Evolutionary conservation across 2,329 filamentous ascomycete genomes (phyloP), one percentile per base, ranked within the genome.

Genomic region (Triangularia setosa): DNA sequence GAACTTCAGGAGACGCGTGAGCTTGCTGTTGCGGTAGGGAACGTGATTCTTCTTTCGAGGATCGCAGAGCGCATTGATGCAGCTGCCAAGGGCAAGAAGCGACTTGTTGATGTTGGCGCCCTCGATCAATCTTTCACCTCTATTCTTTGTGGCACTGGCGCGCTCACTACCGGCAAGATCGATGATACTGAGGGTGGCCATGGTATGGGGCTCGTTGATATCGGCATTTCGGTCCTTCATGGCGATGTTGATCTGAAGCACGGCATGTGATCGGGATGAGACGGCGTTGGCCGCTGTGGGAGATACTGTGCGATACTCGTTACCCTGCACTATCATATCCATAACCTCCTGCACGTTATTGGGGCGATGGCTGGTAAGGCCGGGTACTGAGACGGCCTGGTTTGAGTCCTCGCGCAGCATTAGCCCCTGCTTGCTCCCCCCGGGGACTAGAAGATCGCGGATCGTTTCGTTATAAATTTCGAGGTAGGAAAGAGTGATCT

Each of bases 381-480:
- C 95, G 4, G 92, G 85, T 1, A 99, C 95, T 0, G 92, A 95
- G 7, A 99, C 95, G 11, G 91, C 87, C 75, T 97, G 92, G 73
- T 98, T 93, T 64, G 91, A 90, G 79, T 99, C 95, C 78, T 99
- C 95, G 57, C 95, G 90, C 48, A 99, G 84, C 89, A 95, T 97
- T 68, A 99, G 79, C 2, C 92, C 90, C 69, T 88, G 85, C 78
- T 93, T 95, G 77, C 88, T 91, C 40, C 89, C 91, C 24, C 90
- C 90, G 0, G 92, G 90, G n/a, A 95, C 90, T 53, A 99, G 83
- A 73, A 99, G 80, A 79, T 99, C 95, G 60, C 95, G 91, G 72
- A 99, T 99, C 0, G 93, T 97, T 80, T 99, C 95, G 75, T 99
- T 99, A 83, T 99, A 99, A 68, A 99, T 99, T 75, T 99, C 95